Conservation (phyloP, 2,329 filamentous ascomycete species). For the Fusarium nodosum region DNA sequence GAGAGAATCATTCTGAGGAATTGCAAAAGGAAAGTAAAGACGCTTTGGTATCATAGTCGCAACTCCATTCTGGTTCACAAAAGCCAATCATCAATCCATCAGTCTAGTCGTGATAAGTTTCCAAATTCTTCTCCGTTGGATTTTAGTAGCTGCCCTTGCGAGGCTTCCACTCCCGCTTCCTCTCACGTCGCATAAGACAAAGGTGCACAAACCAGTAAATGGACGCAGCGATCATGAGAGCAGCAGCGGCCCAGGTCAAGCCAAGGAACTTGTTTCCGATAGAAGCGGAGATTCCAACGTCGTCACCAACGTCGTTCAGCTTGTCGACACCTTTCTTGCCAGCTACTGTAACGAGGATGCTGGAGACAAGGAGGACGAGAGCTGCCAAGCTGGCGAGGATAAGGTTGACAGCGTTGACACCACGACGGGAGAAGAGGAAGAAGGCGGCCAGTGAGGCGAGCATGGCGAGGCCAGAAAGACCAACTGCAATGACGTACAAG, state of each 20-base stretch:
- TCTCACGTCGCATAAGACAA: constrained; percentile 49
- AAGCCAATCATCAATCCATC: constrained; percentile 22
- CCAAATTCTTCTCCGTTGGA: background rate
- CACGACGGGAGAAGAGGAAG: constrained; percentile 49
- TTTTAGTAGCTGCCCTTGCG: constrained; percentile 51
- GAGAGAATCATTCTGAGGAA: constrained; percentile 18
- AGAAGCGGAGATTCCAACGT: constrained; percentile 60
- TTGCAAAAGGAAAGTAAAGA: constrained; percentile 24
- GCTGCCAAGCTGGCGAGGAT: constrained; percentile 55
- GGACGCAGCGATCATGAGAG: constrained; percentile 57
- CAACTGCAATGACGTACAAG: constrained; percentile 62
- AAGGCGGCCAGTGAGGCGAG: constrained; percentile 56
- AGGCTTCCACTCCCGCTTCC: constrained; percentile 47
- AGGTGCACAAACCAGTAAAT: constrained; percentile 60
- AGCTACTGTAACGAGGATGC: constrained; percentile 60
- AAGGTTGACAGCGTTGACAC: constrained; percentile 55
- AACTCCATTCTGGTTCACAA: constrained; percentile 15
- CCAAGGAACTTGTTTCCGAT: constrained; percentile 61
- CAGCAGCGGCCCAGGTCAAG: constrained; percentile 64
- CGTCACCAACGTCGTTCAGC: constrained; percentile 60
- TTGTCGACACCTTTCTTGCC: constrained; percentile 57
- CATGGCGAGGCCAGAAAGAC: constrained; percentile 60
- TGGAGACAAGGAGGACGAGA: constrained; percentile 57
- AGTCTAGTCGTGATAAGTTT: constrained; percentile 30
- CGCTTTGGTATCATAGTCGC: constrained; percentile 44